These are phyloP conservation scores for Lasiodiplodia citricola DNA, from an alignment of 2,329 filamentous ascomycete species.

Conservation along the genomic window DNA sequence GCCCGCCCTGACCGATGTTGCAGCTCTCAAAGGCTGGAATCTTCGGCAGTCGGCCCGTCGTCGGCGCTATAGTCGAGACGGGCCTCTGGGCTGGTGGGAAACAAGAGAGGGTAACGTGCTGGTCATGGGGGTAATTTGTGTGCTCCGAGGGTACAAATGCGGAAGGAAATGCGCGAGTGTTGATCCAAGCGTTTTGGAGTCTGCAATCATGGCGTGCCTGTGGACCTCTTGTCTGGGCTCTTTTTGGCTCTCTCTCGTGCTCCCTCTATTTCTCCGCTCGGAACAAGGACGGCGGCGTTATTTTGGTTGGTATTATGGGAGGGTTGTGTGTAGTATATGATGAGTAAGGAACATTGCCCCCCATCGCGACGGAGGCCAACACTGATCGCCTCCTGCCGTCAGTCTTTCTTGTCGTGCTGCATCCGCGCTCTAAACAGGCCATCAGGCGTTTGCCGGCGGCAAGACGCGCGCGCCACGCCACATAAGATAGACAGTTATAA, in stretches of 20 bases:
- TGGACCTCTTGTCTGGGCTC: not conserved
- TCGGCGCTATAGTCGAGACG: not conserved
- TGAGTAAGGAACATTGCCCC: not conserved
- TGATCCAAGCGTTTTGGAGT: not conserved
- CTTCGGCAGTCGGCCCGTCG: not conserved
- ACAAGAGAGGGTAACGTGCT: not conserved
- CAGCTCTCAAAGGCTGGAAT: not conserved
- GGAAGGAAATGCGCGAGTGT: not conserved
- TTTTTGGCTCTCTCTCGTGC: not conserved
- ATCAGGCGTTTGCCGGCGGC: not conserved
- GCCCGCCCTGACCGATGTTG: not conserved
- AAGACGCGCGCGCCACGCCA: not conserved
- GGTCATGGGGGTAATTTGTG: not conserved
- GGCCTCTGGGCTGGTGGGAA: not conserved
- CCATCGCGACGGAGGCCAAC: not conserved
- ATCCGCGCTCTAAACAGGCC: not conserved
- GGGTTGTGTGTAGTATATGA: not conserved
- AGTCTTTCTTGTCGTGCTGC: not conserved
- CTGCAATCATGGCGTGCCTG: not conserved
- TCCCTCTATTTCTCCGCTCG: not conserved
- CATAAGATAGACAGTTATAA: conserved; percentile 14
- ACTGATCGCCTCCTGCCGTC: not conserved
- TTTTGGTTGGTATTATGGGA: not conserved
- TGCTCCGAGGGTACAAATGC: not conserved
- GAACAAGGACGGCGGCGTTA: not conserved